Conservation (phyloP, 768 basidiomycete genomes). For the Phaeolepiota aurea region DNA sequence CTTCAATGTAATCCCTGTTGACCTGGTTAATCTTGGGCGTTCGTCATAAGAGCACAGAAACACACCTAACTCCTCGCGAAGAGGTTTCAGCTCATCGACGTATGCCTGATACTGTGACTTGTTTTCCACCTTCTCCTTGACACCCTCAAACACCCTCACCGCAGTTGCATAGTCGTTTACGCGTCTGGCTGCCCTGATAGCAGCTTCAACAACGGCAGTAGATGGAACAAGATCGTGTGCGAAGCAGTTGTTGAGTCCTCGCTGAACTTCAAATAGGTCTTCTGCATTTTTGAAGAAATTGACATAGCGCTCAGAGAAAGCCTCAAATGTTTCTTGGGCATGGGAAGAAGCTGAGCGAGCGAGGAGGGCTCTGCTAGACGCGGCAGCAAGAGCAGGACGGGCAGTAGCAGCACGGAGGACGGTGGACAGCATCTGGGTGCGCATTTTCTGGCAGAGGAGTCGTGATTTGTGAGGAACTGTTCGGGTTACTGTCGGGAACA, state of each 20-base stretch:
- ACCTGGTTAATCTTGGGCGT: slow-evolving; percentile 16
- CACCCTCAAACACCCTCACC: slow-evolving; percentile 91
- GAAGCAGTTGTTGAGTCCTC: slow-evolving; percentile 99
- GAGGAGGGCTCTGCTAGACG: slow-evolving; percentile 19
- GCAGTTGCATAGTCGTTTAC: slow-evolving; percentile 98
- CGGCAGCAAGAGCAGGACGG: slow-evolving; percentile 36
- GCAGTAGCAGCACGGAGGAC: slow-evolving; percentile 47
- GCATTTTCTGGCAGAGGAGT: slow-evolving; percentile 32
- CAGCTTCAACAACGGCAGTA: slow-evolving; percentile 77
- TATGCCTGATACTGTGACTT: slow-evolving; percentile 92
- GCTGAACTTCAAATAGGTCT: slow-evolving; percentile 98
- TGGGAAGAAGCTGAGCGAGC: slow-evolving; percentile 49
- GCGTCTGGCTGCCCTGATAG: slow-evolving; percentile 78
- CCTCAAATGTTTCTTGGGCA: slow-evolving; percentile 87
- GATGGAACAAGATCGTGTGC: slow-evolving; percentile 95
- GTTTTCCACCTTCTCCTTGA: slow-evolving; percentile 98
- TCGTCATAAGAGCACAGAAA: slow-evolving; percentile 4
- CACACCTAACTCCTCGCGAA: slow-evolving; percentile 89
- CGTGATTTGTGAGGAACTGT: neutral
- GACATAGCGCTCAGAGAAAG: slow-evolving; percentile 91
- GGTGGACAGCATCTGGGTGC: slow-evolving; percentile 50
- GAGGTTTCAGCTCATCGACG: slow-evolving; percentile 79
- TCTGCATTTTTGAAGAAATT: slow-evolving; percentile 88
- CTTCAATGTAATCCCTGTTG: slow-evolving; percentile 29
- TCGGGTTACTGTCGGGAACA: neutral